These are phyloP conservation scores for Coccomyxa sp. DNA, from an alignment of 139 green algal species.

Conservation along the genomic window DNA sequence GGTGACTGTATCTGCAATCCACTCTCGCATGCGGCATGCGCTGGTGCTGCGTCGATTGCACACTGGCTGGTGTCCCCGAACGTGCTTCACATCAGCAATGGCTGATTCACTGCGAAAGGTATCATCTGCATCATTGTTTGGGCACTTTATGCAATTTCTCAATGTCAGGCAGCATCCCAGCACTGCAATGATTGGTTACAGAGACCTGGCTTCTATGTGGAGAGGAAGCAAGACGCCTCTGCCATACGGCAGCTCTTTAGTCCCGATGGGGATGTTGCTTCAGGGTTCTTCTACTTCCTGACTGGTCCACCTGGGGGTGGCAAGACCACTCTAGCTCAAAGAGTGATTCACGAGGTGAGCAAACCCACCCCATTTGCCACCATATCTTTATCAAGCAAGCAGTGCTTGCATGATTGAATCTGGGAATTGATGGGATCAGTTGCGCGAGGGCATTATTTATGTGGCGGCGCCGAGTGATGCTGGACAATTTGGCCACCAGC, in stretches of 20 bases:
- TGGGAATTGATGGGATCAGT: background rate
- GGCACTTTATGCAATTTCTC: background rate
- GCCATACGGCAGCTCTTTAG: background rate
- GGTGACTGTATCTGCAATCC: background rate
- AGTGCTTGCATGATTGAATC: background rate
- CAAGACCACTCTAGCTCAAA: background rate
- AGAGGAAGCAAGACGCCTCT: background rate
- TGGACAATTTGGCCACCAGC: background rate
- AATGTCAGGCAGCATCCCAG: background rate
- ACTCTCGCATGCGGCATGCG: background rate
- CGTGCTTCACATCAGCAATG: background rate
- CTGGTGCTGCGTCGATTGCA: background rate
- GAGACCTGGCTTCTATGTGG: background rate
- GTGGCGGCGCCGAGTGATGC: background rate
- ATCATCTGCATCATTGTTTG: background rate
- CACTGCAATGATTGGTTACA: background rate
- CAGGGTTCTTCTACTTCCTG: background rate
- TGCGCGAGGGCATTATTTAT: background rate
- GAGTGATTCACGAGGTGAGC: background rate
- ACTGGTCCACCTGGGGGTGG: background rate
- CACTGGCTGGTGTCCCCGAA: background rate
- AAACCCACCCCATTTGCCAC: background rate
- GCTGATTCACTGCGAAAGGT: background rate
- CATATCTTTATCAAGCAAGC: background rate
- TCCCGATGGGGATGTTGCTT: background rate